Evolutionary conservation across 148 eudicot genomes (phyloP).

Genomic region (Rhododendron mucronatum): DNA sequence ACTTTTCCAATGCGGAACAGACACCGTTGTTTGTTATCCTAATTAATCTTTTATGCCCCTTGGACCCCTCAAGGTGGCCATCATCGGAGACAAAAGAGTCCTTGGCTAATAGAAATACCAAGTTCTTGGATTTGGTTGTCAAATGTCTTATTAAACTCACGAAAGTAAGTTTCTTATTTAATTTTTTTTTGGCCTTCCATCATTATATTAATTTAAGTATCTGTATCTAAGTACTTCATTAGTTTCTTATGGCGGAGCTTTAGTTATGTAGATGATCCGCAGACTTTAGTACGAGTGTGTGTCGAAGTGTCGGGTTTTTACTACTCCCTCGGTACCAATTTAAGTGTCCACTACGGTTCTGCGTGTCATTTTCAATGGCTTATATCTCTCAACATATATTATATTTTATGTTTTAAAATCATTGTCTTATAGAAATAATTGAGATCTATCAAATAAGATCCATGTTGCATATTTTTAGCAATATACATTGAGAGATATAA

Average conservation of each 20-base stretch:
- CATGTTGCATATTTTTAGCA: no score
- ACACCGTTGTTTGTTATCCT: slow-evolving; percentile 83
- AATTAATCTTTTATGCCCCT: slow-evolving; percentile 74
- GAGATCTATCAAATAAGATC: no score
- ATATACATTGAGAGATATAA: no score
- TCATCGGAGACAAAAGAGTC: slow-evolving; percentile 78
- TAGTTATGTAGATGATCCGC: background rate
- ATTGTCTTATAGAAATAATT: no score
- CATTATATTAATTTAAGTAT: background rate
- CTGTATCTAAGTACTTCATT: background rate
- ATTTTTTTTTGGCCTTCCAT: background rate
- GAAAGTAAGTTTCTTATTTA: slow-evolving; percentile 44
- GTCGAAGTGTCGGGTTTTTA: no score
- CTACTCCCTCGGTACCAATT: no score
- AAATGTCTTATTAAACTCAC: slow-evolving; percentile 84
- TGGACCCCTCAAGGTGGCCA: slow-evolving; percentile 87
- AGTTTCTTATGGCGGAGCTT: background rate
- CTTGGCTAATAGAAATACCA: slow-evolving; percentile 61
- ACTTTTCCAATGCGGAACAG: slow-evolving; percentile 36
- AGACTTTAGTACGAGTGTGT: no score
- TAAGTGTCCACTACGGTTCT: no score
- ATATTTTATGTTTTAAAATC: no score
- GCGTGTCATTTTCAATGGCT: no score
- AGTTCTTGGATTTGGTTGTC: slow-evolving; percentile 40
- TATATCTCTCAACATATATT: no score